Conservation (phyloP, 495 filamentous ascomycete genomes). For the Neurospora discreta region DNA sequence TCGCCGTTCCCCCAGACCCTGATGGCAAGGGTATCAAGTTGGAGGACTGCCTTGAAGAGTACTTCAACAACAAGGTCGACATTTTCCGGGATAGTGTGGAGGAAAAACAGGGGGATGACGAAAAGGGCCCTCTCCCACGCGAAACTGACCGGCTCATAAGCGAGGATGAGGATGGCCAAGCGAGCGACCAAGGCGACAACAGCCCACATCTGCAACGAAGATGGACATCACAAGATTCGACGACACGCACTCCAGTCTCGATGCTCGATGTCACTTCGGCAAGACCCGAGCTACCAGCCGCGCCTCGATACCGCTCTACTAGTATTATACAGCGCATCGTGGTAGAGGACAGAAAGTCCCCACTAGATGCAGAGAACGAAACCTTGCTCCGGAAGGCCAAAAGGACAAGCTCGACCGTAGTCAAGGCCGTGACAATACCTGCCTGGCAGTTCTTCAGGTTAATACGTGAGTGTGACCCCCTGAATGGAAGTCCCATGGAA, state of each 20-base stretch:
- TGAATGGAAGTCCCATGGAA: background rate
- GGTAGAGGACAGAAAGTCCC: slow-evolving; percentile 24
- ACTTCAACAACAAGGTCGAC: slow-evolving; percentile 92
- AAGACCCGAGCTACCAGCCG: slow-evolving; percentile 10
- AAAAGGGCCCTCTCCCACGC: slow-evolving; percentile 2
- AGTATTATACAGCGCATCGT: slow-evolving; percentile 41
- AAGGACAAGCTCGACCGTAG: slow-evolving; percentile 38
- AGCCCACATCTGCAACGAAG: slow-evolving; percentile 11
- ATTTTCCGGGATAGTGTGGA: slow-evolving; percentile 59
- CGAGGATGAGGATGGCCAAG: slow-evolving; percentile 18
- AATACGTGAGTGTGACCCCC: slow-evolving; percentile 48
- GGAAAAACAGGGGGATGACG: slow-evolving; percentile 38
- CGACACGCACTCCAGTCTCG: slow-evolving; percentile 13
- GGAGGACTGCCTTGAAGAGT: slow-evolving; percentile 83
- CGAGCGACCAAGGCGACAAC: slow-evolving; percentile 2
- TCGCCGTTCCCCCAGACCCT: slow-evolving; percentile 63
- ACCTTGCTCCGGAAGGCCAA: slow-evolving; percentile 27
- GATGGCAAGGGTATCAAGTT: slow-evolving; percentile 56
- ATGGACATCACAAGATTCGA: slow-evolving; percentile 20
- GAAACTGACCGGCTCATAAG: slow-evolving; percentile 26
- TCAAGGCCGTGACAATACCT: slow-evolving; percentile 86
- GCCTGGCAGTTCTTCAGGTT: slow-evolving; percentile 96
- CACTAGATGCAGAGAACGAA: slow-evolving; percentile 25
- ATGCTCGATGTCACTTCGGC: slow-evolving; percentile 7
- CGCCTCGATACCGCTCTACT: slow-evolving; percentile 29